Evolutionary conservation across 495 filamentous ascomycete genomes (phyloP).

Genomic region (Talaromyces borbonicus): DNA sequence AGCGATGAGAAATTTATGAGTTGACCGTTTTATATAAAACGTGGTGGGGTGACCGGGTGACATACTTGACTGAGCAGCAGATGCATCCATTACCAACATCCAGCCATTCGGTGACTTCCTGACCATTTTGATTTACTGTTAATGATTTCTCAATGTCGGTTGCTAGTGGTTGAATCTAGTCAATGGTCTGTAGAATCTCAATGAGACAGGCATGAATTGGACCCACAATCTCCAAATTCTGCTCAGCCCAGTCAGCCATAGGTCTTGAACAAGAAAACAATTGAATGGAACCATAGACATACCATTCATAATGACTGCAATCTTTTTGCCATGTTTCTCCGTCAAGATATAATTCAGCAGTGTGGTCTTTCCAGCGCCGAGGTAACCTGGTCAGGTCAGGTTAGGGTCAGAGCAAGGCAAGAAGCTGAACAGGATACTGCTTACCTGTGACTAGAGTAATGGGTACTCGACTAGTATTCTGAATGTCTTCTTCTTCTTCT

Average conservation of each 20-base stretch:
- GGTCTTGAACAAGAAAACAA: background rate
- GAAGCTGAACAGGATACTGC: conserved; percentile 9
- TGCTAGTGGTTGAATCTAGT: conserved; percentile 36
- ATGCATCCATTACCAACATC: conserved; percentile 95
- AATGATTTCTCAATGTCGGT: conserved; percentile 90
- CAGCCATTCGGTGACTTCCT: conserved; percentile 88
- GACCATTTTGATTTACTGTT: conserved; percentile 74
- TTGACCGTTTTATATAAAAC: conserved; percentile 5
- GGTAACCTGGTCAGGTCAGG: conserved; percentile 52
- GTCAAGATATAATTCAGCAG: conserved; percentile 91
- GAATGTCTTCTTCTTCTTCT: conserved; percentile 10
- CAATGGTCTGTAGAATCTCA: background rate
- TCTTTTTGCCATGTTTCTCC: conserved; percentile 89
- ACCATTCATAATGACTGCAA: conserved; percentile 97
- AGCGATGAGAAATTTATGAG: background rate
- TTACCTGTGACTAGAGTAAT: conserved; percentile 91
- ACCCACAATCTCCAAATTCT: conserved; percentile 93
- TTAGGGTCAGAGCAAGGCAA: conserved; percentile 24
- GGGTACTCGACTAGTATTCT: conserved; percentile 59
- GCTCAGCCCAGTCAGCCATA: conserved; percentile 6
- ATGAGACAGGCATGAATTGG: background rate
- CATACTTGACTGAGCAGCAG: conserved; percentile 92
- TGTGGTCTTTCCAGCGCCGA: conserved; percentile 93
- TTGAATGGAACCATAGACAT: conserved; percentile 14
- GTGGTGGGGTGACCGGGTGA: background rate